Base-by-base conservation (phyloP, 1,139 yeast genomes). In the Blastobotrys illinoisensis region DNA sequence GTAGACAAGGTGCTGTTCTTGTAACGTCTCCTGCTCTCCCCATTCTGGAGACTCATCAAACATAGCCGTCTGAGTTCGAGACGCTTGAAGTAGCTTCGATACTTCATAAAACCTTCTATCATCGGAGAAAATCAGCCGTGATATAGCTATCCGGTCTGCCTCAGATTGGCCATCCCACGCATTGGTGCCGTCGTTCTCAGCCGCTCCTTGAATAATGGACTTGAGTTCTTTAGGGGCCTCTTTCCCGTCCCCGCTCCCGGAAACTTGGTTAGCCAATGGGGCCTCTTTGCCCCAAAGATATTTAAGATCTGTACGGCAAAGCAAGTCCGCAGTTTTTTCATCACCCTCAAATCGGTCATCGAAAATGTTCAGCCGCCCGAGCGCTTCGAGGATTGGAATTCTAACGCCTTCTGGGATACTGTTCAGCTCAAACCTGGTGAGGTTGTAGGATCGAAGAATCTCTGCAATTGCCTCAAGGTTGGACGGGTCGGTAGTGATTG, bases 41-140 rank as follows among this genome's bases (percentile, higher is more conserved):
- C 62, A 58, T 71, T 67, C 51, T 55, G 74, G 71, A 0, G 75
- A 67, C 19, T 70, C 71, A 26, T 78, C 67, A 1, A 78, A 67
- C 0, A 74, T 71, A 1, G 70, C 71, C 3, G 61, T 57, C 44
- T 87, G 95, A 7, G 80, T 76, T 57, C 80, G 79, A 0, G 91
- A 84, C 18, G 88, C 84, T 64, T 86, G 95, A 32, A 89, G 70
- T 36, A 88, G 68, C 16, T 82, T 79, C 0, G 88, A 81, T 13
- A 87, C 86, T 62, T 91, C 96, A 62, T 81, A 84, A 65, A 86
- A 86, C 53, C 98, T 75, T 54, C 96, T 73, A 66, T 91, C 98
- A 46, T 80, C 77, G 18, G 85, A 83, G 66, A 89, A 91, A 1
- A 91, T 83, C 19, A 87, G 70, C 60, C 81, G 80, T 0, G 93